Conservation (phyloP, 2,329 filamentous ascomycete species). For the Chalara sp. region DNA sequence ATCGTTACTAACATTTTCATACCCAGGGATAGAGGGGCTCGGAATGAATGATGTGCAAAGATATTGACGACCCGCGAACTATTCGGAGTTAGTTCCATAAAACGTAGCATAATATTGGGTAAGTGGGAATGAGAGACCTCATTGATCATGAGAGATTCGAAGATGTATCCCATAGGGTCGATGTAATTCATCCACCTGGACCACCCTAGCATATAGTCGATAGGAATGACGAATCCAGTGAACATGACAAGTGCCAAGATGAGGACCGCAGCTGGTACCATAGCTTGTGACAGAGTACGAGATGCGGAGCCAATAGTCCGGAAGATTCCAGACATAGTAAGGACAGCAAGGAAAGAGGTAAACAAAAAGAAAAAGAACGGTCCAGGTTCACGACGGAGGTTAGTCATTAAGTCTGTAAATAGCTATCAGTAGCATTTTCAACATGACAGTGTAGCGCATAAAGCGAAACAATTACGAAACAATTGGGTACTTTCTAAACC, state of each 20-base stretch:
- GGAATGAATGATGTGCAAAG: constrained; percentile 12
- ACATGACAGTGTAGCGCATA: too few species aligned
- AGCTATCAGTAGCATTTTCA: constrained; percentile 1
- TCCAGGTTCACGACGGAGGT: constrained; percentile 66
- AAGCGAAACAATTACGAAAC: too few species aligned
- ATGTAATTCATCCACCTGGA: constrained; percentile 73
- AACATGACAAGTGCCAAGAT: constrained; percentile 24
- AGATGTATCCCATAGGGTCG: constrained; percentile 60
- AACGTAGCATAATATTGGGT: too few species aligned
- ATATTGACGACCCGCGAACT: background rate
- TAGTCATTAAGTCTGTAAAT: too few species aligned
- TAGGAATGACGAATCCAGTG: constrained; percentile 36
- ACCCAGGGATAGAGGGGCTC: constrained; percentile 17
- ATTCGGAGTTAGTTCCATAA: background rate
- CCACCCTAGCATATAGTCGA: constrained; percentile 64
- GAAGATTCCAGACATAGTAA: constrained; percentile 77
- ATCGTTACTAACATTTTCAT: constrained; percentile 35
- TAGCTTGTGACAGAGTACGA: constrained; percentile 59
- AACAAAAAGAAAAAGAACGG: constrained; percentile 74
- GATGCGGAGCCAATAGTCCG: constrained; percentile 71
- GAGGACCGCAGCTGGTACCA: constrained; percentile 52
- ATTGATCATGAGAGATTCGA: constrained; percentile 76
- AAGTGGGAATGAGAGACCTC: constrained; percentile 49
- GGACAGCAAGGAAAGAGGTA: constrained; percentile 20
- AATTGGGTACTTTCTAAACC: too few species aligned